Base-by-base conservation (phyloP, 495 filamentous ascomycete species). In the Xylaria grammica region DNA sequence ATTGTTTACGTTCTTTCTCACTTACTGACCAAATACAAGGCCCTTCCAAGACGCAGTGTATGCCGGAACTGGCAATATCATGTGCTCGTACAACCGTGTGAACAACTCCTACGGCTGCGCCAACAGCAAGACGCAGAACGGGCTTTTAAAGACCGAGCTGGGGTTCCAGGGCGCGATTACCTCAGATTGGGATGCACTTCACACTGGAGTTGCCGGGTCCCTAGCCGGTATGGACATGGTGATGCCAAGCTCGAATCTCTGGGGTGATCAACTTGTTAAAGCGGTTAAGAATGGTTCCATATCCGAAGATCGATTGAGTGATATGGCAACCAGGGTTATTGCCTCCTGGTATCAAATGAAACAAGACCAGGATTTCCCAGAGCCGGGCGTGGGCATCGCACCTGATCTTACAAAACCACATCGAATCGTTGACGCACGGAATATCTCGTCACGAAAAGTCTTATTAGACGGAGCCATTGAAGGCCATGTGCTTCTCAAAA, bases 31-130 rank as follows among this genome's bases (percentile, higher is more conserved):
- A 17, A 2, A 63, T 24, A 49, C 24, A 4, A 64, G 62, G 77
- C 86, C 86, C 0, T 91, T 90, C 69, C 80, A 82, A 17, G 79
- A 87, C 59, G 82, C 84, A 0, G 78, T 84, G 1, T 75, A 79
- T 30, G 84, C 85, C 1, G 77, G 81, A 4, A 78, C 80, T 9
- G 82, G 79, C 0, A 77, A 72, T 20, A 66, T 86, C 26, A 87
- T 87, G 83, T 87, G 85, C 71, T 82, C 81, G 8, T 88, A 88
- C 67, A 82, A 86, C 48, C 78, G 81, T 29, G 50, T 88, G n/a
- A 86, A 87, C 58, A 79, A 79, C 4, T 82, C 77, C 1, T 84
- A 83, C 58, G 76, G 77, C 8, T 88, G 84, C 52, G 77, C 83
- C 60, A 86, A 85, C 65, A 77, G 74, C 22, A 76, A 85, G 4